Evolutionary conservation across 2,329 filamentous ascomycete genomes (phyloP).

Genomic region (Fusarium sp.): DNA sequence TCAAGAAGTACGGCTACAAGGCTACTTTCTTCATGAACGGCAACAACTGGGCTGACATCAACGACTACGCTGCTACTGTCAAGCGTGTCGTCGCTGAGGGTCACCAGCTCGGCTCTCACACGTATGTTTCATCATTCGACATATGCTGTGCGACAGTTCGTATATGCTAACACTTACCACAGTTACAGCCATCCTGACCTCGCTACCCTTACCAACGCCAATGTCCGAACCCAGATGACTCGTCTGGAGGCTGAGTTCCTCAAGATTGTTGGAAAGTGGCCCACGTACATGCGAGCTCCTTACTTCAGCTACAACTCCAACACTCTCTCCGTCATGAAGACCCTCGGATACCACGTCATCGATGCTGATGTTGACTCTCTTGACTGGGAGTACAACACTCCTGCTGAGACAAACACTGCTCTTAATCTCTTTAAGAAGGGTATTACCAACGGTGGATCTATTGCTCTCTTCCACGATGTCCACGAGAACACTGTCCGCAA

Average conservation of each 20-base stretch:
- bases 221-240: conserved; percentile 51
- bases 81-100: conserved; percentile 58
- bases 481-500: conserved; percentile 54
- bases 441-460: conserved; percentile 51
- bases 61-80: conserved; percentile 38
- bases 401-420: conserved; percentile 34
- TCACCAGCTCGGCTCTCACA: conserved; percentile 66
- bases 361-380: conserved; percentile 69
- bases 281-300: conserved; percentile 54
- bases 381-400: conserved; percentile 60
- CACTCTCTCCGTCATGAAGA: conserved; percentile 48
- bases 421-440: conserved; percentile 46
- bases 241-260: conserved; percentile 53
- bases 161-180: conserved; percentile 47
- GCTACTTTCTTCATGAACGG: conserved; percentile 44
- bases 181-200: conserved; percentile 56
- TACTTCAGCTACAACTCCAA: conserved; percentile 52
- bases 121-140: conserved; percentile 11
- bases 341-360: conserved; percentile 63
- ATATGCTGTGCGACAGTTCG: not conserved
- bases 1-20: conserved; percentile 34
- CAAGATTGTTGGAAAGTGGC: conserved; percentile 49
- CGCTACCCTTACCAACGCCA: conserved; percentile 42
- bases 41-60: conserved; percentile 42
- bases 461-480: conserved; percentile 63